These are phyloP conservation scores for Chaetomium fimeti DNA, from an alignment of 495 filamentous ascomycete genomes.

Conservation along the genomic window DNA sequence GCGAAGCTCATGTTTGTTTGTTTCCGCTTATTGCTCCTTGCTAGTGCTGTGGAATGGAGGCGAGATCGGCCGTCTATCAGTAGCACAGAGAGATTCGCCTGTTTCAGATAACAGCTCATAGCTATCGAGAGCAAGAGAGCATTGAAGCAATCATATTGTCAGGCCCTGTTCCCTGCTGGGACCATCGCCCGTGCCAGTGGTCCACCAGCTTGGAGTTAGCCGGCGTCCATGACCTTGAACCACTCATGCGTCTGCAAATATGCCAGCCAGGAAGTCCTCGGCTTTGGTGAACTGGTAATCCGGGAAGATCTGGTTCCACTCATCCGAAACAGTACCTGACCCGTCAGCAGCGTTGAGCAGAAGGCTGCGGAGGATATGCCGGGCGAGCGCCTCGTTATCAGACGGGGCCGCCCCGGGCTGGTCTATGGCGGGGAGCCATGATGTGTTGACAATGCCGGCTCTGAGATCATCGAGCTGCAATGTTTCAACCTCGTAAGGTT, in stretches of 20 bases:
- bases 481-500: neutral
- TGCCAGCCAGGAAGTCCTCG: conserved; percentile 45
- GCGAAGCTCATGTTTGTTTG: too few species aligned
- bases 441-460: conserved; percentile 44
- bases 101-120: too few species aligned
- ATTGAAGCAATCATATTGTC: too few species aligned
- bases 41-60: too few species aligned
- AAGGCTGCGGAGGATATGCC: conserved; percentile 26
- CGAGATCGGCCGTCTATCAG: too few species aligned
- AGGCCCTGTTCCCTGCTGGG: too few species aligned
- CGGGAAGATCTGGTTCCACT: conserved; percentile 52
- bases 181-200: too few species aligned
- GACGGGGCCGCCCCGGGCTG: conserved; percentile 46
- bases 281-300: conserved; percentile 50
- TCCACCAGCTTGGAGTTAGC: too few species aligned
- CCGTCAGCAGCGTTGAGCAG: conserved; percentile 42
- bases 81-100: too few species aligned
- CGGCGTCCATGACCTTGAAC: neutral
- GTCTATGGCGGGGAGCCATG: conserved; percentile 40
- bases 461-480: conserved; percentile 19
- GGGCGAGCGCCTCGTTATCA: conserved; percentile 34
- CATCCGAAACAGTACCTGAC: conserved; percentile 46
- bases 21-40: too few species aligned
- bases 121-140: too few species aligned
- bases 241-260: neutral